Evolutionary conservation across 345 rosid species (phyloP), one percentile per base, ranked within the genome.

Genomic region (Bruguiera parviflora): DNA sequence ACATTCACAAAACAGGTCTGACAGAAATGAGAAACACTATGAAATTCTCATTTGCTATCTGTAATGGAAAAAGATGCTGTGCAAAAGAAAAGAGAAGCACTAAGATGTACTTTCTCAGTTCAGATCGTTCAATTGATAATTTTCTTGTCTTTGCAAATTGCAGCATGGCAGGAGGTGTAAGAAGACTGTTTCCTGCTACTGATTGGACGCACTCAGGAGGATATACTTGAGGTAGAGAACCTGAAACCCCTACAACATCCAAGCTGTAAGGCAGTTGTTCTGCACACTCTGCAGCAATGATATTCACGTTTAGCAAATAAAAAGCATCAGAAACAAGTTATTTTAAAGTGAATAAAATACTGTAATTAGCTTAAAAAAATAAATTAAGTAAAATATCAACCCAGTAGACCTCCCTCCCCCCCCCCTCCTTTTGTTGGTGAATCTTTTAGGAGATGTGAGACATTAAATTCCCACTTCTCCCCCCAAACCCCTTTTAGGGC

Each of bases 91-190:
- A 37, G 37, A 68, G 33, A 68, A 58, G 43, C 56, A 39, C 28
- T 58, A 52, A 43, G 65, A 71, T 95, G 63, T 86, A 96, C 99
- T 90, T 92, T 76, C 90, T 85, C 49, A 86, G 80, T 46, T 96
- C 99, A 53, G 97, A 79, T 58, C 90, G 90, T 77, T 96, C 99
- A 57, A 85, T 70, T 2, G 97, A 90, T 76, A 96, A 80, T 79
- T 92, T 96, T 82, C 98, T 90, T 9, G 98, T 85, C 83, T 90
- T 96, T 46, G 98, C 94, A 70, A 96, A 96, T 65, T 90, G 97
- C 72, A 96, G 76, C 87, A 90, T 77, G 25, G 95, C 76, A 74
- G 92, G 79, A 58, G 85, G 79, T 8, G 79, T 77, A 28, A 83
- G 83, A 28, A 82, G 83, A 78, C 86, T 94, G 66, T 77, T 87